Evolutionary conservation across 1,284 basidiomycete species (phyloP).

Genomic region (Irpex sp.): DNA sequence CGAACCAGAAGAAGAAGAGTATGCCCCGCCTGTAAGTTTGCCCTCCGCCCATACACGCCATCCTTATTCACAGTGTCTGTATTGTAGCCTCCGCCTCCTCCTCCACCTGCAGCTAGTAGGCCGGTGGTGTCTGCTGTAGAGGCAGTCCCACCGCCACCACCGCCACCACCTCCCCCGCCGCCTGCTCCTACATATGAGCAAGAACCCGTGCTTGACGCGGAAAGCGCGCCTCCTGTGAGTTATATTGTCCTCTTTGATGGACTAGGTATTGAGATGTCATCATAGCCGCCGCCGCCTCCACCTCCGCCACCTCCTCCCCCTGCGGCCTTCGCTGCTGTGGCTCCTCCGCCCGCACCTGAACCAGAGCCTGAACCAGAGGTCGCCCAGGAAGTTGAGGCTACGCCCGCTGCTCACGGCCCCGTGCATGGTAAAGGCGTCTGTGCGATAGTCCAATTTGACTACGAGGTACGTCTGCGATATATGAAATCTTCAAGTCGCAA

Average conservation of each 20-base stretch:
- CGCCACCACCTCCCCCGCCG: slow-evolving; percentile 34
- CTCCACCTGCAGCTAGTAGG: slow-evolving; percentile 30
- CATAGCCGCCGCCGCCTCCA: slow-evolving; percentile 22
- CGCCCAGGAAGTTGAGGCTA: slow-evolving; percentile 27
- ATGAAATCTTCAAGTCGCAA: not conserved
- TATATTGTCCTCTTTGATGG: not conserved
- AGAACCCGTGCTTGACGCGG: slow-evolving; percentile 25
- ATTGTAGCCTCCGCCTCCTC: slow-evolving; percentile 30
- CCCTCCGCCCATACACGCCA: not conserved
- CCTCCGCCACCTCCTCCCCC: slow-evolving; percentile 31
- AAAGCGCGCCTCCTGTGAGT: slow-evolving; percentile 19
- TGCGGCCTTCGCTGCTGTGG: slow-evolving; percentile 22
- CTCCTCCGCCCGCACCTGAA: slow-evolving; percentile 30
- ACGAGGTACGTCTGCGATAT: slow-evolving; percentile 47
- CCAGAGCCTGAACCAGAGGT: slow-evolving; percentile 41
- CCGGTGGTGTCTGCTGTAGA: slow-evolving; percentile 26
- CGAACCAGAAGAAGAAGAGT: slow-evolving; percentile 31
- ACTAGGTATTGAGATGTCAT: not conserved
- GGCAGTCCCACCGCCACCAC: slow-evolving; percentile 27
- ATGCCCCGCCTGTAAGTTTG: not conserved
- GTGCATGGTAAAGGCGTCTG: slow-evolving; percentile 45
- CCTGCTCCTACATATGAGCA: slow-evolving; percentile 18
- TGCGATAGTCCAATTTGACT: slow-evolving; percentile 73
- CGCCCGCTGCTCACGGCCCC: slow-evolving; percentile 25
- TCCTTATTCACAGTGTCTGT: not conserved